Evolutionary conservation across 257 asterid genomes (phyloP).

Genomic region (Solanum sejunctum): DNA sequence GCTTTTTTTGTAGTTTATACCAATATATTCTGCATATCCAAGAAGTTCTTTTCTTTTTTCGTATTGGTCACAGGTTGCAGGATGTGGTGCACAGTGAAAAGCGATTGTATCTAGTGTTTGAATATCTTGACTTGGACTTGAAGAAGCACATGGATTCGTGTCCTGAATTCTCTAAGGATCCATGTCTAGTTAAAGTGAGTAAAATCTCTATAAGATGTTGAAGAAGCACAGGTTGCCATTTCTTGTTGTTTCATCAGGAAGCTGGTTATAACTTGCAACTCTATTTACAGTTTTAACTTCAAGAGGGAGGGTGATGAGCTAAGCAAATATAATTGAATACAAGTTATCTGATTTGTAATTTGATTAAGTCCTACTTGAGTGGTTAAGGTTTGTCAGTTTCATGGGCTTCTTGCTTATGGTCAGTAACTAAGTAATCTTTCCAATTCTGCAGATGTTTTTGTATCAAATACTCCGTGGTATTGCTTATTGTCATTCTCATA

Average conservation of each 20-base stretch:
- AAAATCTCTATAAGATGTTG: slow-evolving; percentile 8
- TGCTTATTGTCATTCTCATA: slow-evolving; percentile 89
- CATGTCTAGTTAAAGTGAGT: slow-evolving; percentile 67
- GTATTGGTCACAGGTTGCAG: slow-evolving; percentile 58
- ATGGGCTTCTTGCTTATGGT: slow-evolving; percentile 7
- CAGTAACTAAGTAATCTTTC: slow-evolving; percentile 5
- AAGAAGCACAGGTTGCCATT: neutral
- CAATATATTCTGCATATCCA: neutral
- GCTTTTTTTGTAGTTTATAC: neutral
- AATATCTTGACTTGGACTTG: slow-evolving; percentile 93
- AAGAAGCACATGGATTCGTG: slow-evolving; percentile 97
- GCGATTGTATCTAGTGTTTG: slow-evolving; percentile 86
- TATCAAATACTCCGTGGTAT: slow-evolving; percentile 86
- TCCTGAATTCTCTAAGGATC: slow-evolving; percentile 85
- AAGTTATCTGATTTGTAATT: neutral
- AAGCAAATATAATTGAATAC: neutral
- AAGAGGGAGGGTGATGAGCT: neutral
- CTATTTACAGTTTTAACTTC: neutral
- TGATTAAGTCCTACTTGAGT: neutral
- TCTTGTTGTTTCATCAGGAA: neutral
- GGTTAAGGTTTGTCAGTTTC: neutral
- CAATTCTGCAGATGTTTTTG: slow-evolving; percentile 50
- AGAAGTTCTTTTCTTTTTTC: neutral
- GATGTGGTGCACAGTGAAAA: slow-evolving; percentile 96
- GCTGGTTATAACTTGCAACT: neutral